These are phyloP conservation scores for Lecanicillium sp. DNA, from an alignment of 2,329 filamentous ascomycete species.

Conservation along the genomic window DNA sequence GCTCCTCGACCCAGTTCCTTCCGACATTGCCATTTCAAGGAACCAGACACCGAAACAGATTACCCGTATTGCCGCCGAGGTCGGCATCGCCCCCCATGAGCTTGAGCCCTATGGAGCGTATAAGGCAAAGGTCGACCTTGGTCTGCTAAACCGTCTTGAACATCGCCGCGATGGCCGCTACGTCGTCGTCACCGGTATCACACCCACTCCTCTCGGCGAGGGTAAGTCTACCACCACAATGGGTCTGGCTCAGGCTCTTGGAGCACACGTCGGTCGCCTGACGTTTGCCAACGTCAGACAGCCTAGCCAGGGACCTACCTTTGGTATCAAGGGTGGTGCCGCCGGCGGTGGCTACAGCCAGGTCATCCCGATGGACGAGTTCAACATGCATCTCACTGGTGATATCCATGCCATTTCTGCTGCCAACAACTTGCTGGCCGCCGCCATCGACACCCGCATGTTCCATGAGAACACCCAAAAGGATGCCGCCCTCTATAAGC, in stretches of 20 bases:
- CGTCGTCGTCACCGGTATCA: conserved; percentile 90
- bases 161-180: conserved; percentile 88
- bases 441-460: conserved; percentile 94
- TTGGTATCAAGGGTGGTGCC: conserved; percentile 97
- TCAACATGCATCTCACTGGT: conserved; percentile 94
- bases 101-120: conserved; percentile 90
- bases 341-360: conserved; percentile 97
- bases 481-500: conserved; percentile 77
- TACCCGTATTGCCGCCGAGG: conserved; percentile 72
- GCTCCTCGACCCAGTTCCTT: conserved; percentile 75
- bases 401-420: conserved; percentile 97
- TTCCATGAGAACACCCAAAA: conserved; percentile 97
- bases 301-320: conserved; percentile 93
- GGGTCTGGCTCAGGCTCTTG: conserved; percentile 86
- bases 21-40: conserved; percentile 87
- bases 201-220: conserved; percentile 91
- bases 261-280: conserved; percentile 78
- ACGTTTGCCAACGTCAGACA: conserved; percentile 96
- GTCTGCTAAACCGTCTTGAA: conserved; percentile 71
- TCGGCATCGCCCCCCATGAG: conserved; percentile 83
- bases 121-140: conserved; percentile 91
- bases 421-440: conserved; percentile 93
- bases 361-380: conserved; percentile 99
- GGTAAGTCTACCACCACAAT: conserved; percentile 98
- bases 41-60: conserved; percentile 89